Evolutionary conservation across 164 flowering plant species (phyloP).

Genomic region (Sedum album): DNA sequence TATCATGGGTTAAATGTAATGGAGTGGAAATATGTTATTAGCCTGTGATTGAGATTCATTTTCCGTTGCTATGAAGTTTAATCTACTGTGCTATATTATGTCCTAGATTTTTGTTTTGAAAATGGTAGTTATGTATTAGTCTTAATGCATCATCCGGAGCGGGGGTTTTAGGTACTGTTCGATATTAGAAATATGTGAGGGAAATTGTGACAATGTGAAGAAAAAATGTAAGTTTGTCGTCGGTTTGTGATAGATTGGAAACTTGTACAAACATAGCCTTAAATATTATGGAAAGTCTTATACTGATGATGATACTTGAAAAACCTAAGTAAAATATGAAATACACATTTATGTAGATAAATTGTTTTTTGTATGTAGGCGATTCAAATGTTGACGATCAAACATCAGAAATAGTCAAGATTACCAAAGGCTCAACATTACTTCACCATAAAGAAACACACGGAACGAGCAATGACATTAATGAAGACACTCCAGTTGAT

Average conservation of each 20-base stretch:
- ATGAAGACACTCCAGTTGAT: neutral
- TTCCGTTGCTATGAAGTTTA: too few species aligned
- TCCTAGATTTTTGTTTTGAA: neutral
- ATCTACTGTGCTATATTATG: too few species aligned
- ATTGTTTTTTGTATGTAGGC: neutral
- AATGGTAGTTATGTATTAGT: neutral
- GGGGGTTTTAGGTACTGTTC: neutral
- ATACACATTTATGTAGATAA: too few species aligned
- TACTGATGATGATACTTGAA: neutral
- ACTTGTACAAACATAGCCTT: too few species aligned
- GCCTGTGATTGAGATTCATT: neutral
- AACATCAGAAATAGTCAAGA: neutral
- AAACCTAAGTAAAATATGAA: neutral
- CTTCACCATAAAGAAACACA: constrained; percentile 1
- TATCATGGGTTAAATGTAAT: neutral
- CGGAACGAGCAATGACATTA: constrained; percentile 1
- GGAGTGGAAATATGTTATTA: neutral
- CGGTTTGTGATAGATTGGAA: neutral
- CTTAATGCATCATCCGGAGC: too few species aligned
- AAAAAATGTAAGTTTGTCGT: neutral
- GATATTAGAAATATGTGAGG: neutral
- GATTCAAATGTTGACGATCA: neutral
- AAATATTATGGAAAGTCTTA: too few species aligned
- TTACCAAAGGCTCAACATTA: neutral
- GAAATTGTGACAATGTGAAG: neutral